phyloP scores from a whole-genome alignment of 1,284 basidiomycete genomes.

The Phylloboletellus chloephorus region DNA sequence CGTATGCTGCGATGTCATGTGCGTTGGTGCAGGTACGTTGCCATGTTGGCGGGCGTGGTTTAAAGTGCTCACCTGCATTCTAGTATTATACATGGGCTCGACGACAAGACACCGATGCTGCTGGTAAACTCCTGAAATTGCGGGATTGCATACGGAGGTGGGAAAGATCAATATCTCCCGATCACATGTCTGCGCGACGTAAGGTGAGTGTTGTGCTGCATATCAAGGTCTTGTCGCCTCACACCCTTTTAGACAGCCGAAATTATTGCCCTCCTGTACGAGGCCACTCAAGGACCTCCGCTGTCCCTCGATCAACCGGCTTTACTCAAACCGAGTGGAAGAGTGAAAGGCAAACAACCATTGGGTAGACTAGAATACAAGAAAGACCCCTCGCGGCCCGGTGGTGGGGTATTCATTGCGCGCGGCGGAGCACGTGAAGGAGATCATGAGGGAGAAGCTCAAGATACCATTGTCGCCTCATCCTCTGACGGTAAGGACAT shows the following conservation, averaged over 20 bases:
- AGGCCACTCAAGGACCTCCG: constrained; percentile 76
- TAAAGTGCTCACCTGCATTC: constrained; percentile 12
- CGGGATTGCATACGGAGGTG: constrained; percentile 79
- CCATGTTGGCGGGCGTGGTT: constrained; percentile 4
- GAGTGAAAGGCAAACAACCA: constrained; percentile 55
- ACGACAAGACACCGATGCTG: constrained; percentile 69
- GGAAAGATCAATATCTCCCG: constrained; percentile 74
- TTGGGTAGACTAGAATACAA: constrained; percentile 60
- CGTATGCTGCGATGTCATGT: constrained; percentile 87
- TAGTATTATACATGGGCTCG: constrained; percentile 93
- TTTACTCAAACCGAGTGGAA: constrained; percentile 67
- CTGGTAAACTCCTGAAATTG: constrained; percentile 69
- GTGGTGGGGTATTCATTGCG: constrained; percentile 80
- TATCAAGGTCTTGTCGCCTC: constrained; percentile 19
- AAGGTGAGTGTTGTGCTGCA: constrained; percentile 51
- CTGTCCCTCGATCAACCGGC: constrained; percentile 52
- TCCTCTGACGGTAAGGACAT: constrained; percentile 47
- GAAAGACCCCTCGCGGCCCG: constrained; percentile 70
- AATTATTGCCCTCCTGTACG: constrained; percentile 87
- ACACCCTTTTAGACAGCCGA: constrained; percentile 69
- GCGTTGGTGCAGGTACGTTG: constrained; percentile 81
- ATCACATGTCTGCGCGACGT: constrained; percentile 87
- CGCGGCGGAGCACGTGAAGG: constrained; percentile 42
- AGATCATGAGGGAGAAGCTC: constrained; percentile 55
- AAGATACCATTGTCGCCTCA: constrained; percentile 56